Percentiles rank a stretch among this genome's conserved stretches.
These are phyloP conservation scores for Ustilago esculenta DNA, from an alignment of 1,284 basidiomycete species.

Conservation along the genomic window DNA sequence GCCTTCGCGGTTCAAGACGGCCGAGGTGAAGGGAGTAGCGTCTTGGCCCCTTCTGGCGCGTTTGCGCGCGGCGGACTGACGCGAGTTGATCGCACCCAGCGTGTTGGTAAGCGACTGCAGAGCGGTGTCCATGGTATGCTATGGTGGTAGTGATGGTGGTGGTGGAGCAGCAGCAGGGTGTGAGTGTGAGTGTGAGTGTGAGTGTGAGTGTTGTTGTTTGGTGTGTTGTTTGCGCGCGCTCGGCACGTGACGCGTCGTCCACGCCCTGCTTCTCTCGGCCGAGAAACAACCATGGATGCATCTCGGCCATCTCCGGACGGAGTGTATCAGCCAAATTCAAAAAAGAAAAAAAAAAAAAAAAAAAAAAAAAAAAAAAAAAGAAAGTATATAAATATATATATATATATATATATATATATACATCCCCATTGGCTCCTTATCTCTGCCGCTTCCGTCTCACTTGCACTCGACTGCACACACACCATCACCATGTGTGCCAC, in stretches of 20 bases:
- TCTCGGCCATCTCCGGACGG: slow-evolving; percentile 21
- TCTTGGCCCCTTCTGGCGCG: slow-evolving; percentile 33
- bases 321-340: too few relatives aligned
- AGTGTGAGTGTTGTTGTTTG: slow-evolving; percentile 27
- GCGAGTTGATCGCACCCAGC: slow-evolving; percentile 54
- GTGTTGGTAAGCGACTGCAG: slow-evolving; percentile 54
- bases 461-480: too few relatives aligned
- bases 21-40: slow-evolving; percentile 57
- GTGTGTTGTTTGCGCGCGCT: slow-evolving; percentile 8
- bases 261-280: too few relatives aligned
- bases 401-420: neutral
- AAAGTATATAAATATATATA: too few relatives aligned
- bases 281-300: too few relatives aligned
- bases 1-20: slow-evolving; percentile 55
- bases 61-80: slow-evolving; percentile 39
- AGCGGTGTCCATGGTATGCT: slow-evolving; percentile 53
- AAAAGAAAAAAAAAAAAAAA: too few relatives aligned
- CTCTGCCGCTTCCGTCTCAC: too few relatives aligned
- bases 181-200: neutral
- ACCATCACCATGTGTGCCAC: slow-evolving; percentile 40
- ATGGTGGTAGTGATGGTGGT: slow-evolving; percentile 6
- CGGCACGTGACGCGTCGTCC: too few relatives aligned
- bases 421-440: neutral
- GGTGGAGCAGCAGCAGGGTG: too few relatives aligned
- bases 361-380: too few relatives aligned